Base-by-base conservation (phyloP, 441 rosid genomes). In the Gossypium schwendimanii region DNA sequence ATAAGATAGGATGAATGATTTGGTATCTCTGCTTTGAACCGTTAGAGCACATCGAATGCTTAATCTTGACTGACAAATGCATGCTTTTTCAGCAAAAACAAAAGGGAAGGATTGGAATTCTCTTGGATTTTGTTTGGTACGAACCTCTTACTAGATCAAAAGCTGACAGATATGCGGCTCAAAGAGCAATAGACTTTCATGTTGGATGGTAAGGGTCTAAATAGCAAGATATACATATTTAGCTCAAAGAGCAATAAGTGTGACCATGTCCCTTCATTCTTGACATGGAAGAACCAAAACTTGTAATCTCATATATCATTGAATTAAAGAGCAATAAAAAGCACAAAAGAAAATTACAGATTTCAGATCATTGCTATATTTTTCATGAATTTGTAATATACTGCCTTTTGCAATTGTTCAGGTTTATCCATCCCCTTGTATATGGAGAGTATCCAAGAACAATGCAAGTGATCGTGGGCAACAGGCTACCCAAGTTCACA, bases 151-250 rank as follows among this genome's bases (percentile, higher is more conserved):
- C 97, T 17, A 80, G 89, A 79, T 83, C 91, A 4, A 92, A 88
- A 82, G 94, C 93, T 5, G 97, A 95, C 83, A 87, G 80, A 59
- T 74, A 74, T 73, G 99, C 98, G 49, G 98, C 98, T 70, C 98
- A 95, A 83, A 83, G 98, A 80, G 99, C 99, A 69, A 84, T 90
- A 77, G 99, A 95, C 88, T 95, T 95, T 67, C 98, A 95, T 65
- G 76, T 92, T 15, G 99, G 98, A 82, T 95, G 99, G 99, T 94
- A 83, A 70, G 73, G 41, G 3, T 26, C 65, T 55, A 26, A 21
- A 47, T 20, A 31, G 15, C 20, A 54, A 36, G 28, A 65, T 8
- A 23, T 3, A 14, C 20, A 24, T 45, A 31, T 4, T 31, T 31
- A 31, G 33, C 33, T 31, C 6, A 31, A 31, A 31, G 33, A 31